phyloP scores from a whole-genome alignment of 768 basidiomycete species.

The Cystofilobasidium macerans region DNA sequence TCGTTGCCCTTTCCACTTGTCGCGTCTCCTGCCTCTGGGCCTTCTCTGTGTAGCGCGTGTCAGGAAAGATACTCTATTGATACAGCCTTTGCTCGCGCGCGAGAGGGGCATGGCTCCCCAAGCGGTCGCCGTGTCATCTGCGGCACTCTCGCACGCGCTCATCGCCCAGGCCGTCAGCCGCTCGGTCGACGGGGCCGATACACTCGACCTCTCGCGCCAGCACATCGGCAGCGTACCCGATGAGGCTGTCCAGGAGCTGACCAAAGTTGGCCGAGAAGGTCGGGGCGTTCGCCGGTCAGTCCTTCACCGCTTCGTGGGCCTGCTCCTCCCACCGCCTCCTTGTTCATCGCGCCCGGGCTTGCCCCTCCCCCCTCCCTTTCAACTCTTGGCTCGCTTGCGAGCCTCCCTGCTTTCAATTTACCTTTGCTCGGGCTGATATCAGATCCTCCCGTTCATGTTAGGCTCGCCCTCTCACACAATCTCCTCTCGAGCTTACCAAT shows the following conservation, averaged over 20 bases:
- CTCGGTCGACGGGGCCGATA: conserved; percentile 67
- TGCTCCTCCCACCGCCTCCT: background rate
- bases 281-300: conserved; percentile 18
- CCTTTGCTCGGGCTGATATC: too few species aligned
- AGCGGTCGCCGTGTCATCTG: background rate
- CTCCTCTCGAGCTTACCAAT: conserved; percentile 63
- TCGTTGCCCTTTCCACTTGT: too few species aligned
- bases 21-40: too few species aligned
- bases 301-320: background rate
- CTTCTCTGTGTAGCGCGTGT: too few species aligned
- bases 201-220: conserved; percentile 47
- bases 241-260: conserved; percentile 2
- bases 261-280: background rate
- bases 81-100: too few species aligned
- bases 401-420: background rate
- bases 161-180: conserved; percentile 3
- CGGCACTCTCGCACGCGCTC: background rate
- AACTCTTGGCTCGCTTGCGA: background rate
- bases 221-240: background rate
- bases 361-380: too few species aligned
- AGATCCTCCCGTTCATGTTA: too few species aligned
- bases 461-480: conserved; percentile 80
- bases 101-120: too few species aligned
- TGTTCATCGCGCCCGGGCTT: too few species aligned
- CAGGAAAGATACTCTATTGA: too few species aligned